Evolutionary conservation across 371 early-diverging fungal species (phyloP).

Genomic region (Synchytrium microbalum): DNA sequence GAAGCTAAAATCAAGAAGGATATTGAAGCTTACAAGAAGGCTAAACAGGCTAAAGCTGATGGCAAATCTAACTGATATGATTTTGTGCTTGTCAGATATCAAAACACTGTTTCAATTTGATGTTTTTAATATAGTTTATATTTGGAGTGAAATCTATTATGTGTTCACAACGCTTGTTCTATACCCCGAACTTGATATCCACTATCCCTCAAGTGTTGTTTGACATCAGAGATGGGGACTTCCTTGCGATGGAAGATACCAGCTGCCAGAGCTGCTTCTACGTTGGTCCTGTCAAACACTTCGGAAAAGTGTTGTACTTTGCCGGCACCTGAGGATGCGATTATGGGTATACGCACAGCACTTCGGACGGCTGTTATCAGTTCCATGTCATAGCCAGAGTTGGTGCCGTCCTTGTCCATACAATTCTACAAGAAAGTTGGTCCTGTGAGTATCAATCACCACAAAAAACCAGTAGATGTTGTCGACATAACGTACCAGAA

Average conservation of each 20-base stretch:
- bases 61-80: neutral
- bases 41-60: constrained; percentile 11
- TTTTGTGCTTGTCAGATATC: neutral
- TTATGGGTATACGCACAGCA: constrained; percentile 84
- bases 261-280: constrained; percentile 93
- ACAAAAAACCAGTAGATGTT: neutral
- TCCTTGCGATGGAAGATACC: constrained; percentile 95
- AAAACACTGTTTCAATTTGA: too few relatives aligned
- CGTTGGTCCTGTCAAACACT: constrained; percentile 72
- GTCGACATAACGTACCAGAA: constrained; percentile 51
- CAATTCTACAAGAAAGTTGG: constrained; percentile 12
- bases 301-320: constrained; percentile 74
- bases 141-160: too few relatives aligned
- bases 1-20: constrained; percentile 51
- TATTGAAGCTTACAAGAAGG: constrained; percentile 45
- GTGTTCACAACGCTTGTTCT: neutral
- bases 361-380: constrained; percentile 66
- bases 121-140: too few relatives aligned
- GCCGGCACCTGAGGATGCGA: constrained; percentile 94
- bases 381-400: constrained; percentile 88
- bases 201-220: constrained; percentile 46
- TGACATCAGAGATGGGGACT: constrained; percentile 80
- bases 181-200: constrained; percentile 6
- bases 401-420: constrained; percentile 96
- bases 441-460: neutral